Evolutionary conservation across 192 early-diverging fungal genomes (phyloP), one percentile per base, ranked within the genome.

Genomic region (Coemansia guatemalensis): DNA sequence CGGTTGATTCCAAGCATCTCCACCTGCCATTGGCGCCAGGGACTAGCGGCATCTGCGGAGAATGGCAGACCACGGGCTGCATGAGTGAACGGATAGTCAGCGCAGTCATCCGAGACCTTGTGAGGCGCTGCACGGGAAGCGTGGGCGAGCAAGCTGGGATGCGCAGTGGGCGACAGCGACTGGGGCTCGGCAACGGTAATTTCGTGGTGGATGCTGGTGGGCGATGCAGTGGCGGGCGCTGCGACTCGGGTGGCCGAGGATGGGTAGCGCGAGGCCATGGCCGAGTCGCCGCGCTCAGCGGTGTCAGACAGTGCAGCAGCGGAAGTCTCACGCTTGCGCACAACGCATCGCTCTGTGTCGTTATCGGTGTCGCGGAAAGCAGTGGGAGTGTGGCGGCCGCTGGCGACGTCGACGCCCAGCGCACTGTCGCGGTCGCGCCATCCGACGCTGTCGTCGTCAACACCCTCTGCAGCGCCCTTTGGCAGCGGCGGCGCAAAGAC

Each of bases 371-470:
- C 67, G 41, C 21, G 25, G 24, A 20, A 32, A 26, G 53, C 48
- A 9, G 27, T 27, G 1, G 62, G 62, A 2, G 55, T 56, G 8
- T 35, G 44, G 4, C 60, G 59, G 8, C 51, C 30, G 54, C 56
- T 53, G 54, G 39, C 35, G 8, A 69, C 47, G 18, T 74, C 73
- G 2, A 67, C 68, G 8, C 69, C 69, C 17, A 77, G 25, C 1
- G 65, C 75, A 17, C 75, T 77, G 32, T 77, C 75, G 18, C 59
- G 47, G 60, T 76, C 75, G 27, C 62, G 48, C 75, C 62, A 70
- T 3, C 32, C 64, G 59, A 26, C 64, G 23, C 26, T 50, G 4
- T 58, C 53, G n/a, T 39, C 35, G 6, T 39, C 35, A 39, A 6
- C 49, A 8, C 51, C 55, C 8, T 53, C 48, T 9, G 44, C 6